Evolutionary conservation across 2,329 filamentous ascomycete species (phyloP).

Genomic region (Xylaria sp.): DNA sequence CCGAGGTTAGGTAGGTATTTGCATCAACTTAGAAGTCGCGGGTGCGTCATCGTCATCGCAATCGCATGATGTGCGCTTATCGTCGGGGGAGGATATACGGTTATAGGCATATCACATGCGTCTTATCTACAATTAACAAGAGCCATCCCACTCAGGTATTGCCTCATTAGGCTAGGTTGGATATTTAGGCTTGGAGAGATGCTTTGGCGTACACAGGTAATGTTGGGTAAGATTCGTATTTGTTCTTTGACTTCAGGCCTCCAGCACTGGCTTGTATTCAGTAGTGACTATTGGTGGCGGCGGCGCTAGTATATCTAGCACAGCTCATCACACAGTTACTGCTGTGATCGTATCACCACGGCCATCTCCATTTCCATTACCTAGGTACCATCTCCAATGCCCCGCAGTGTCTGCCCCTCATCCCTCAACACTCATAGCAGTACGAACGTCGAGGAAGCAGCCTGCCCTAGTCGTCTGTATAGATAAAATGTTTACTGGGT

Average conservation of each 20-base stretch:
- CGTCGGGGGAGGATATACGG: slow-evolving; percentile 12
- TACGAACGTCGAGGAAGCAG: not conserved
- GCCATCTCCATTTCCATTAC: not conserved
- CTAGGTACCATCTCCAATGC: slow-evolving; percentile 13
- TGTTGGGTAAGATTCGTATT: not conserved
- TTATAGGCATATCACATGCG: slow-evolving; percentile 21
- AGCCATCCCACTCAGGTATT: not conserved
- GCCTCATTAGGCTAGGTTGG: not conserved
- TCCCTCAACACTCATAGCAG: not conserved
- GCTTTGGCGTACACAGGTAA: not conserved
- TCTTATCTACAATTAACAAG: not conserved
- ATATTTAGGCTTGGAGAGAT: not conserved
- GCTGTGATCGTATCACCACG: slow-evolving; percentile 4
- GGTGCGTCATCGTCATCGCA: slow-evolving; percentile 21
- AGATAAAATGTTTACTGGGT: slow-evolving; percentile 69
- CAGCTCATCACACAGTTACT: not conserved
- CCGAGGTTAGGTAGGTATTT: not conserved
- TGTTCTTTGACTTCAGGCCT: not conserved
- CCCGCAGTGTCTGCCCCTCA: slow-evolving; percentile 38
- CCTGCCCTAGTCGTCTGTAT: not conserved
- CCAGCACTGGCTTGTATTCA: no score
- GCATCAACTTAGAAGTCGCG: not conserved
- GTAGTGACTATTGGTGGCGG: no score
- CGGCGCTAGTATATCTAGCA: not conserved
- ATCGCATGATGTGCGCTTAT: slow-evolving; percentile 18